Percentiles rank a stretch among this genome's conserved stretches.
phyloP scores from a whole-genome alignment of 2,329 filamentous ascomycete species.

The Scortechinia acanthostroma region DNA sequence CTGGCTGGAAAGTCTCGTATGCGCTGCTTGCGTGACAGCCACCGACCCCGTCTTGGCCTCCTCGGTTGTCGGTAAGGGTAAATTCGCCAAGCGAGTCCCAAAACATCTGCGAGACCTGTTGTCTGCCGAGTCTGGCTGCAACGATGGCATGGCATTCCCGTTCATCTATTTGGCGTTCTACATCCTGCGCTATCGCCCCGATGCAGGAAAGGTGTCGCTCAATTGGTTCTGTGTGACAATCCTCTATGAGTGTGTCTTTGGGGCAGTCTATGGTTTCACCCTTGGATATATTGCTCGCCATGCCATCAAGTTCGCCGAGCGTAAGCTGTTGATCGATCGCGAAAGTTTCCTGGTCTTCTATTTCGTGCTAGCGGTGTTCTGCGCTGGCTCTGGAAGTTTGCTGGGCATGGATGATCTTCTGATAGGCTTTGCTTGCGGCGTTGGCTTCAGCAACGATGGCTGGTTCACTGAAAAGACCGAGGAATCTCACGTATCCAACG shows the following conservation, averaged over 20 bases:
- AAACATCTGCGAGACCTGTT: slow-evolving; percentile 94
- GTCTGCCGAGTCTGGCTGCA: slow-evolving; percentile 94
- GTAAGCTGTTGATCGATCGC: slow-evolving; percentile 78
- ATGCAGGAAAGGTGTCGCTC: slow-evolving; percentile 63
- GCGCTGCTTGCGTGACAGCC: slow-evolving; percentile 89
- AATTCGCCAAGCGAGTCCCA: slow-evolving; percentile 93
- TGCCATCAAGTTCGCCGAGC: slow-evolving; percentile 81
- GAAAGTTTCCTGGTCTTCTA: slow-evolving; percentile 99
- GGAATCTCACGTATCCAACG: slow-evolving; percentile 96
- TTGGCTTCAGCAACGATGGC: slow-evolving; percentile 98
- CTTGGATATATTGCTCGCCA: slow-evolving; percentile 87
- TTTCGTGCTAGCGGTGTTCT: slow-evolving; percentile 92
- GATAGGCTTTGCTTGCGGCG: slow-evolving; percentile 87
- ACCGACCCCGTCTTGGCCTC: slow-evolving; percentile 95
- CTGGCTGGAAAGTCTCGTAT: slow-evolving; percentile 83
- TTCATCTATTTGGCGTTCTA: slow-evolving; percentile 92
- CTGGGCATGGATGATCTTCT: slow-evolving; percentile 88
- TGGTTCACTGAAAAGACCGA: slow-evolving; percentile 99
- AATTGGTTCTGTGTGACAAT: slow-evolving; percentile 88
- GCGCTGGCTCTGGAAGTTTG: slow-evolving; percentile 84
- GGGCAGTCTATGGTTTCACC: slow-evolving; percentile 77
- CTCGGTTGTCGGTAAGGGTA: slow-evolving; percentile 96
- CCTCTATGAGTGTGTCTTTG: slow-evolving; percentile 92
- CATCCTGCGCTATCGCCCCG: slow-evolving; percentile 72
- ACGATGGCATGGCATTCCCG: slow-evolving; percentile 98